Base-by-base conservation (phyloP, 176 grass and related monocot genomes). In the Triticum urartu region DNA sequence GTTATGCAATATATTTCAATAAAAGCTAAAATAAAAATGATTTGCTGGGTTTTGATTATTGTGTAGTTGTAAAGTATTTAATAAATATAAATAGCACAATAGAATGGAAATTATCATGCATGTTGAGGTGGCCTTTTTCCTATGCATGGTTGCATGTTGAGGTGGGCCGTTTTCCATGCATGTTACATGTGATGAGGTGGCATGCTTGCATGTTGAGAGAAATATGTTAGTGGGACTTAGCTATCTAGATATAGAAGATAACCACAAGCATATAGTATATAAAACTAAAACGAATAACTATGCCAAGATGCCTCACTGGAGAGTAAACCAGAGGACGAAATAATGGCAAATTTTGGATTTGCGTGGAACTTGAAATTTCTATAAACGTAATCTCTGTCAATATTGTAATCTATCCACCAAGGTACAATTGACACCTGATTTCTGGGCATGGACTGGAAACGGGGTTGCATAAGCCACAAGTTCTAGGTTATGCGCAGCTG, bases 211-310 rank as follows among this genome's bases (percentile, higher is more conserved):
- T 54, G 50, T 54, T 18, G 50, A 18, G 5, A 54, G 50, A 54
- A 54, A 54, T 54, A 54, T 1, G 15, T 54, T 54, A 54, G 50
- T 54, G 50, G 50, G 50, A 54, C 5, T 15, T 54, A 54, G 50
- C 50, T 18, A 7, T 54, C 15, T 54, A 54, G 50, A 54, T 54
- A 54, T 18, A 54, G 15, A 54, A 54, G 50, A 54, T 48, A 64
- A 67, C 56, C 24, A 61, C 18, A 83, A 78, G 70, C 61, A 81
- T 17, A 68, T 17, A 68, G 17, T 76, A 82, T 24, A 83, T 42
- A 56, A 87, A 79, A 42, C 64, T 72, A 79, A 52, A 15, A 80
- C 45, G 73, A 68, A 75, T 81, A 48, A 48, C 35, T 64, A 74
- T 83, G 63, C 22, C 52, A 56, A 78, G 45, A 58, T 4, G 10